Evolutionary conservation across 2,329 filamentous ascomycete species (phyloP), one percentile per base, ranked within the genome.

Genomic region (Aspergillus cejpii): DNA sequence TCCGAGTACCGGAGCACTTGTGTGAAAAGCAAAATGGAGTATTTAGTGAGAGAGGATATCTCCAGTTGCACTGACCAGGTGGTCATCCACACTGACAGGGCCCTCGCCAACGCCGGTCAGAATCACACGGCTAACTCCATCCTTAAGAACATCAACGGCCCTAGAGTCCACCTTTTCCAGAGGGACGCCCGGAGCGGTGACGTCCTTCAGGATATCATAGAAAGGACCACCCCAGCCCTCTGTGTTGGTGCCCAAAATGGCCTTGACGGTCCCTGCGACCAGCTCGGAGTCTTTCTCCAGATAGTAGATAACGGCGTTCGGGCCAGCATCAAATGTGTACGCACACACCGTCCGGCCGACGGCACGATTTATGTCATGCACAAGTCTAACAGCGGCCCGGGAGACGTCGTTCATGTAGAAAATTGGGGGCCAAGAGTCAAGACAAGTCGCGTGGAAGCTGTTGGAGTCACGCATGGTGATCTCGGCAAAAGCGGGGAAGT

Each of bases 381-480:
- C 90, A 12, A 88, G 82, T 41, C 87, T 79, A 48, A 98, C 87
- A 5, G 91, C 89, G 1, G 91, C 88, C 28, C 85, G 77, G 15
- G 85, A 91, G 12, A 91, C 83, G 64, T 98, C 92, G 70, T 96
- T 98, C 77, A 98, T 83, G 75, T 98, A 98, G 71, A 95, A 96
- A 64, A 98, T 98, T 14, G 94, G 92, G 36, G 94, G 92, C 71
- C 88, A 89, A 1, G 92, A 97, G 66, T 98, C 92, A 57, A 94
- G 75, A 66, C 92, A 97, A 45, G 84, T 88, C 28, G 92, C 87
- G 68, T 98, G 92, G 81, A 98, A 98, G 48, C 83, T 87, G 73
- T 98, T 98, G 63, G 86, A 94, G 66, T 98, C 92, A 66, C 83
- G 84, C 90, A 96, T 98, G 12, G 92, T 95, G 50, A 96, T 78